Base-by-base conservation (phyloP, 108 stramenopile genomes). In the Cylindrotheca fusiformis region DNA sequence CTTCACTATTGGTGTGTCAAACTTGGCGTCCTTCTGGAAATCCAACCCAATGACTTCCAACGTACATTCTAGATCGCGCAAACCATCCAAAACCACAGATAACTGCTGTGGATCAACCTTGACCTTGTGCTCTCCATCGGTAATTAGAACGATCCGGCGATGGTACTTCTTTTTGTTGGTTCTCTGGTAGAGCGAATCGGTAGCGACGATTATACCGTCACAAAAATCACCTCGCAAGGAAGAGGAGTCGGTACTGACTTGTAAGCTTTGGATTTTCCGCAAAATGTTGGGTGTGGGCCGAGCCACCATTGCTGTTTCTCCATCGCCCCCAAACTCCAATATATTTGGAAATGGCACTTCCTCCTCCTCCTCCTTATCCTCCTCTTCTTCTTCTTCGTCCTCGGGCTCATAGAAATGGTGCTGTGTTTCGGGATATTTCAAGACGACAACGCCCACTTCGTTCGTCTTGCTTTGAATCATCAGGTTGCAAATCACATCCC, bases 51-150 rank as follows among this genome's bases (percentile, higher is more conserved):
- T 64, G 20, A 93, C 81, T 45, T 75, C 54, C 23, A 93, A 49
- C 21, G 58, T 58, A 52, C 85, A 84, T 41, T 80, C 79, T 79
- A 83, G 80, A 51, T 71, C 72, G 3, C 70, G 72, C 57, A 93
- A 61, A 4, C 74, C 71, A 27, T 80, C 83, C 23, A 90, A 45
- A 10, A 84, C 82, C 41, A 66, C 60, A 22, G 79, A 52, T 32
- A 88, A 54, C 47, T 74, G 83, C n/a, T 76, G 67, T 2, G 52
- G 60, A 58, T 84, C 66, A 21, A 86, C 67, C 14, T 73, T 32
- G 45, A 92, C 67, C 54, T 79, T 60, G 68, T 85, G 80, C 22
- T 82, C 85, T 6, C 87, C 90, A 80, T 95, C 94, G 1, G 94
- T 95, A 26, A 91, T 62, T 24, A 95, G 25, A 17, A 91, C 65